phyloP scores from a whole-genome alignment of 805 yeast genomes.

The Tetrapisispora taiwanensis region DNA sequence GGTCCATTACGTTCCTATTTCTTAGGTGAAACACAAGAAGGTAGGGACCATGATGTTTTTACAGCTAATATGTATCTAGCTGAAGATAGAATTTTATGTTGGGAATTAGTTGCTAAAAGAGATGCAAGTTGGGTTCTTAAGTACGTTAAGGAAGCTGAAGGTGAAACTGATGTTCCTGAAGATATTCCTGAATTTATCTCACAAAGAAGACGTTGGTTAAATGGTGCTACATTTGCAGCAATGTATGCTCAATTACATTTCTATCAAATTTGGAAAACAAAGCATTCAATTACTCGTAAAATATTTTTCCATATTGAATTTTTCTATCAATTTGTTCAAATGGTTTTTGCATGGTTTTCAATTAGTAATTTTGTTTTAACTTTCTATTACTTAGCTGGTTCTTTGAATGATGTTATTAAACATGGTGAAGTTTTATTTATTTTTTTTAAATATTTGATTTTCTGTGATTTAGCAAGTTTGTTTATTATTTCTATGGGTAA shows the following conservation, averaged over 20 bases:
- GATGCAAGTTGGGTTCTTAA: slow-evolving; percentile 80
- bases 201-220: slow-evolving; percentile 96
- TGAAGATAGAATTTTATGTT: slow-evolving; percentile 90
- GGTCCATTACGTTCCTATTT: slow-evolving; percentile 87
- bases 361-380: slow-evolving; percentile 86
- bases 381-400: slow-evolving; percentile 86
- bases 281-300: slow-evolving; percentile 75
- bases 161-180: slow-evolving; percentile 96
- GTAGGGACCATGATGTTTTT: slow-evolving; percentile 63
- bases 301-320: slow-evolving; percentile 78
- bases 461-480: slow-evolving; percentile 76
- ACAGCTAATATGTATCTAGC: slow-evolving; percentile 96
- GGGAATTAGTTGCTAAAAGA: slow-evolving; percentile 87
- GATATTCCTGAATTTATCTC: slow-evolving; percentile 86
- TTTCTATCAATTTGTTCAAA: slow-evolving; percentile 69
- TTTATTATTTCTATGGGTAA: slow-evolving; percentile 93
- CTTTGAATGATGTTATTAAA: slow-evolving; percentile 48
- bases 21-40: slow-evolving; percentile 67
- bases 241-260: slow-evolving; percentile 79
- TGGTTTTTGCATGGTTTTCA: slow-evolving; percentile 85
- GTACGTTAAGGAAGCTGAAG: slow-evolving; percentile 85
- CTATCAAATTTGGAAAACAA: slow-evolving; percentile 79
- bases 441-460: slow-evolving; percentile 73
- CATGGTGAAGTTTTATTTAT: slow-evolving; percentile 76
- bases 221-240: slow-evolving; percentile 97